phyloP scores from a whole-genome alignment of 2,329 filamentous ascomycete species.

The Cercospora sojina region DNA sequence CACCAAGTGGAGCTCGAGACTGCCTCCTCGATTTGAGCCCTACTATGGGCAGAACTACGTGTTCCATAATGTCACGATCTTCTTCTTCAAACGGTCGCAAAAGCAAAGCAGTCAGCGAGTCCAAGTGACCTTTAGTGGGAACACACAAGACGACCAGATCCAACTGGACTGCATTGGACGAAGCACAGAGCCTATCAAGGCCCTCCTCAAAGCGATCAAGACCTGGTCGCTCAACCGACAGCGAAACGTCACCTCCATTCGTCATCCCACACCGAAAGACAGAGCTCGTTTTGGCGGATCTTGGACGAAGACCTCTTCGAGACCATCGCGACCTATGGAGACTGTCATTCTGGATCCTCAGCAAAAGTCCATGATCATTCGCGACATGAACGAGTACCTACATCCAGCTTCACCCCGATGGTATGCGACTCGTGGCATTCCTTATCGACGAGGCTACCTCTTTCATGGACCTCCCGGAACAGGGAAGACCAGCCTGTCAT shows the following conservation, averaged over 20 bases:
- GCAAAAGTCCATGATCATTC: constrained; percentile 65
- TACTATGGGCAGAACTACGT: constrained; percentile 49
- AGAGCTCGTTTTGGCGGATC: constrained; percentile 36
- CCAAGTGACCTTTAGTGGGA: constrained; percentile 27
- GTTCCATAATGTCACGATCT: constrained; percentile 44
- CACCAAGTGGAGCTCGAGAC: constrained; percentile 49
- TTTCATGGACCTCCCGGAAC: constrained; percentile 65
- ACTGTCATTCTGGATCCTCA: constrained; percentile 71
- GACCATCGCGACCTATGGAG: constrained; percentile 68
- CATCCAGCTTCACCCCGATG: constrained; percentile 70
- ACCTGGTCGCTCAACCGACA: constrained; percentile 46
- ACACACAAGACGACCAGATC: constrained; percentile 44
- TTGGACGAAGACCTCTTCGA: constrained; percentile 47
- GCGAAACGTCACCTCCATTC: constrained; percentile 48
- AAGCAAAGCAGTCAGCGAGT: constrained; percentile 35
- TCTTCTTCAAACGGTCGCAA: constrained; percentile 44
- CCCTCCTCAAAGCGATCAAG: constrained; percentile 47
- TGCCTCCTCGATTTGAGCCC: constrained; percentile 52
- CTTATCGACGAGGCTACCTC: constrained; percentile 80
- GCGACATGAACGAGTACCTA: constrained; percentile 76
- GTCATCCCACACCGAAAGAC: constrained; percentile 47
- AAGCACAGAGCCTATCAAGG: constrained; percentile 50
- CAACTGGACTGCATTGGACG: constrained; percentile 50
- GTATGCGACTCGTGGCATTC: constrained; percentile 82
- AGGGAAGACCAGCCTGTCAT: constrained; percentile 41